These are phyloP conservation scores for Kwoniella pini DNA, from an alignment of 768 basidiomycete species.

Conservation along the genomic window DNA sequence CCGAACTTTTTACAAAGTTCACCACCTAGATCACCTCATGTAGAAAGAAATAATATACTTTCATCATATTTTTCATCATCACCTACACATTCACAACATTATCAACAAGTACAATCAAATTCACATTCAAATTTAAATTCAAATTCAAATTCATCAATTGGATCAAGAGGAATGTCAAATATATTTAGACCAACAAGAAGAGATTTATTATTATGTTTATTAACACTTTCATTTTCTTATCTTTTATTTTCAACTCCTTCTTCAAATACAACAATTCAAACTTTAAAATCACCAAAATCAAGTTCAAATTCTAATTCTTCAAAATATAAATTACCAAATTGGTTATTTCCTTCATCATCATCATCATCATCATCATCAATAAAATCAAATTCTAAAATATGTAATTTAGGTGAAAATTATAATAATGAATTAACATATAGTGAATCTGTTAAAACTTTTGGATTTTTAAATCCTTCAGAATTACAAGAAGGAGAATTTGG, in stretches of 20 bases:
- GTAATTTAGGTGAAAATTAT: not conserved
- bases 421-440: conserved; percentile 14
- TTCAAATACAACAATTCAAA: not conserved
- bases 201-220: conserved; percentile 47
- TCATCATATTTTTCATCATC: conserved; percentile 11
- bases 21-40: conserved; percentile 38
- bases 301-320: not conserved
- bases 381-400: not conserved
- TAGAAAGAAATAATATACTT: conserved; percentile 10
- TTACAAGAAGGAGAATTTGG: not conserved
- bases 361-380: not conserved
- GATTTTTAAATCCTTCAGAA: conserved; percentile 2
- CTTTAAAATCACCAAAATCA: not conserved
- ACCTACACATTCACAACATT: conserved; percentile 17
- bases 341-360: conserved; percentile 12
- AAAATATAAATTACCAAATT: conserved; percentile 9
- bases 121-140: no score
- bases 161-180: not conserved
- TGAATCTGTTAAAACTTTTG: conserved; percentile 13
- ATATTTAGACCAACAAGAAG: conserved; percentile 40
- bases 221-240: conserved; percentile 47
- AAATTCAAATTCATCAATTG: conserved; percentile 7
- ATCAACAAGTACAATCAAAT: conserved; percentile 9
- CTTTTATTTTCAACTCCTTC: conserved; percentile 33
- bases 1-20: conserved; percentile 27